Evolutionary conservation across 2,329 filamentous ascomycete species (phyloP), one percentile per base, ranked within the genome.

Genomic region (Fusarium sp.): DNA sequence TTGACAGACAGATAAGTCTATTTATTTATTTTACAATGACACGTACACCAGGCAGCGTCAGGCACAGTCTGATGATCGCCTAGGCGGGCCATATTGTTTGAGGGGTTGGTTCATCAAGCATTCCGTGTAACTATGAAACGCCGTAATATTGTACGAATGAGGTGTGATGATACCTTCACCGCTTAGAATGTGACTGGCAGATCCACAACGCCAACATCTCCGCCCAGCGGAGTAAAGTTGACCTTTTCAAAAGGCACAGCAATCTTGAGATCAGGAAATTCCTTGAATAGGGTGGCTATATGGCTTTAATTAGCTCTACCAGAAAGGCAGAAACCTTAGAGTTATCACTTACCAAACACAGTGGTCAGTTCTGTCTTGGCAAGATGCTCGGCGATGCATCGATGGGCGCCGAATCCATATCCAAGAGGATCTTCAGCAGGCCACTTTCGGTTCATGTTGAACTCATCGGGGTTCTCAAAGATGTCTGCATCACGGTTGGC

Each of bases 401-500:
- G 78, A 73, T 88, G 86, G 14, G 81, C 78, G 1, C 86, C 86
- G 69, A 82, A 88, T 0, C 86, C 86, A 72, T 83, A 88, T 0
- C 86, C 86, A 5, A 87, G 79, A 0, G 82, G 81, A 45, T 84
- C 80, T 47, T 82, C 78, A 5, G 73, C 61, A 18, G 65, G 65
- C 50, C 75, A 77, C 22, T 69, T 61, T 31, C 85, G 81, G 67
- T 83, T 80, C 77, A 87, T 85, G 74, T 87, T 79, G 71, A 88
- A 88, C 20, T 68, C 74, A 63, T 87, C 82, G 0, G 85, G 80
- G 63, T 85, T 69, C 7, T 75, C 72, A 65, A 85, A 86, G 13
- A 86, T 76, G 0, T 86, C 84, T 60, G 84, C 84, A 70, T 88
- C 86, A 4, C 87, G 79, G 74, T 88, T 87, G 33, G 82, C 86